Evolutionary conservation across 257 asterid genomes (phyloP).

Genomic region (Cynanchum wilfordii): DNA sequence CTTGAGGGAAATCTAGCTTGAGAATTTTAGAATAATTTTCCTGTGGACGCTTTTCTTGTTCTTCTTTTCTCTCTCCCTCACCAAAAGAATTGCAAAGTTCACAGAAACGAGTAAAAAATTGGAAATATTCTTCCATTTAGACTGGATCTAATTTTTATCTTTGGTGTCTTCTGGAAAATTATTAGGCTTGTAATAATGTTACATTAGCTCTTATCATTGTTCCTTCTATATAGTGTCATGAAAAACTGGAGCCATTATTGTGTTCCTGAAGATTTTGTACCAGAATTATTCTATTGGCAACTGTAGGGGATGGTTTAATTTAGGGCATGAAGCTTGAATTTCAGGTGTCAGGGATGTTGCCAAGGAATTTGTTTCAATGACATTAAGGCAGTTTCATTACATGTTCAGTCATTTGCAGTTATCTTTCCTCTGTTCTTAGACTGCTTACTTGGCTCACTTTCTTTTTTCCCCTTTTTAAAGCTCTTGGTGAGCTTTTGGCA

Average conservation of each 20-base stretch:
- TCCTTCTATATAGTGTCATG: background rate
- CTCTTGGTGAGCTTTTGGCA: conserved; percentile 98
- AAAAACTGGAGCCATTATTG: background rate
- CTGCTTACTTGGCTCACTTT: background rate
- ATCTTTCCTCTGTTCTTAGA: background rate
- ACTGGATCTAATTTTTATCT: background rate
- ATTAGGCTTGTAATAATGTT: background rate
- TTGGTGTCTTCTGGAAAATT: background rate
- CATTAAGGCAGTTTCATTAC: background rate
- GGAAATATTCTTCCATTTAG: background rate
- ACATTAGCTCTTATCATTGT: background rate
- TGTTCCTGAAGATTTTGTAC: background rate
- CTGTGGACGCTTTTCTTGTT: background rate
- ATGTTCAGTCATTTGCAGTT: background rate
- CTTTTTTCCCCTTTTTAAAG: conserved; percentile 36
- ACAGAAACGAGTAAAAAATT: background rate
- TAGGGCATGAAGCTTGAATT: background rate
- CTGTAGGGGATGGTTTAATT: background rate
- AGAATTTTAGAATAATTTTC: background rate
- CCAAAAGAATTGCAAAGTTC: background rate
- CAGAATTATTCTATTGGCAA: background rate
- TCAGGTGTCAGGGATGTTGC: background rate
- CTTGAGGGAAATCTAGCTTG: background rate
- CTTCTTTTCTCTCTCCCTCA: background rate
- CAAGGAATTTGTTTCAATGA: background rate